A percentile compares a stretch with the other conserved stretches of the same genome.
Evolutionary conservation across 768 basidiomycete species (phyloP).

Genomic region (Xerocomellus intermedius): DNA sequence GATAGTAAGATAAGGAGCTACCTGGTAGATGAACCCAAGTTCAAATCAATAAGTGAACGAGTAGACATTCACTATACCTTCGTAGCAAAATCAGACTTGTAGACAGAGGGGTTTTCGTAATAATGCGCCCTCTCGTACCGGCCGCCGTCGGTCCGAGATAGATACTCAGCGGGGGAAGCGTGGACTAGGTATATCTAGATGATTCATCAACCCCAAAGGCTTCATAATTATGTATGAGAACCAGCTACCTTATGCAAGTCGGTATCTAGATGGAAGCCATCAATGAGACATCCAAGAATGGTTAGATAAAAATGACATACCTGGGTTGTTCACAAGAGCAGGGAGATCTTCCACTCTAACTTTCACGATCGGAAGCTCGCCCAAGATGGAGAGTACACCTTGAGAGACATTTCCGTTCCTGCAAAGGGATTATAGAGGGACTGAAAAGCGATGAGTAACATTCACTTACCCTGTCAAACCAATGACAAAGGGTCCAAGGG

Average conservation of each 20-base stretch:
- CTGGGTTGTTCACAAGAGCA: constrained; percentile 49
- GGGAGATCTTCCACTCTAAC: constrained; percentile 58
- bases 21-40: constrained; percentile 38
- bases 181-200: constrained; percentile 75
- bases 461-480: constrained; percentile 74
- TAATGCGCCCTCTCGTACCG: constrained; percentile 67
- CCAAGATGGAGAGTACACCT: constrained; percentile 71
- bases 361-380: constrained; percentile 64
- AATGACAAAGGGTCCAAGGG: constrained; percentile 74
- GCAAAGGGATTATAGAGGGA: neutral
- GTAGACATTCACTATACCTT: constrained; percentile 43
- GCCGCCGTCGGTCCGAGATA: constrained; percentile 54
- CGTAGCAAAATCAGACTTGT: constrained; percentile 64
- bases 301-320: constrained; percentile 33
- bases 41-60: neutral
- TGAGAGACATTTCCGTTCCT: constrained; percentile 82
- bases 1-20: constrained; percentile 83
- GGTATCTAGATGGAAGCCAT: constrained; percentile 39
- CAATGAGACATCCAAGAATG: neutral
- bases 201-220: neutral
- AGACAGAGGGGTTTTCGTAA: constrained; percentile 66
- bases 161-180: constrained; percentile 65
- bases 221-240: neutral
- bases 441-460: neutral
- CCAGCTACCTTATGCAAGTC: constrained; percentile 53